Percentiles rank a stretch among this genome's conserved stretches.
Evolutionary conservation across 2,329 filamentous ascomycete genomes (phyloP).

Genomic region (Trichoderma sp.): DNA sequence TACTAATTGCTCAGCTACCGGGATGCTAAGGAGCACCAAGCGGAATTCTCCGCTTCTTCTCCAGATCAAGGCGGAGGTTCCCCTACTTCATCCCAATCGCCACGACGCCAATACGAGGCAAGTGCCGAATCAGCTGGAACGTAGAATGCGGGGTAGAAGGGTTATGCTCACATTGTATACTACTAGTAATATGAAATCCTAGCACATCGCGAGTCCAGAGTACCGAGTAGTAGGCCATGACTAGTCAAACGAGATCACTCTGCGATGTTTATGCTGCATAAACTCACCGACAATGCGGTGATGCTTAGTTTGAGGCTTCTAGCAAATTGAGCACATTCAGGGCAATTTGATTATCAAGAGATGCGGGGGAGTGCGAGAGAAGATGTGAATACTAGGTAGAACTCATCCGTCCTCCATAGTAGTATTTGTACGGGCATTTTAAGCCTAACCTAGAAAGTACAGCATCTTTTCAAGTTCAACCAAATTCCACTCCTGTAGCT

Average conservation of each 20-base stretch:
- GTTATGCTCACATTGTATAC: too few relatives aligned
- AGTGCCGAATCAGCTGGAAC: not conserved
- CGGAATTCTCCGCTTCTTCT: not conserved
- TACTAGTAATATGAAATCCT: too few relatives aligned
- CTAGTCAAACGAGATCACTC: too few relatives aligned
- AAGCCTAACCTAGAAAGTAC: too few relatives aligned
- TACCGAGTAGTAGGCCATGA: too few relatives aligned
- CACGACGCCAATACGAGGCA: not conserved
- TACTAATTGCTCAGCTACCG: not conserved
- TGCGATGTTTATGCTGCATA: not conserved
- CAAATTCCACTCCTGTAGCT: too few relatives aligned
- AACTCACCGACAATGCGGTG: not conserved
- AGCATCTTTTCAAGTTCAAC: too few relatives aligned
- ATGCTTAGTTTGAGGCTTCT: not conserved
- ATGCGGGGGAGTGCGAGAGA: too few relatives aligned
- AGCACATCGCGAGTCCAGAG: too few relatives aligned
- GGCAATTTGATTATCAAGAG: not conserved
- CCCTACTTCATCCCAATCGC: not conserved
- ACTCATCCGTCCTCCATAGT: too few relatives aligned
- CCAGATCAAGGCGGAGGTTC: not conserved
- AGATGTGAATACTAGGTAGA: too few relatives aligned
- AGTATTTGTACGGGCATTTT: too few relatives aligned
- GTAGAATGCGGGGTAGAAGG: not conserved
- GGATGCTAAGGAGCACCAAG: not conserved
- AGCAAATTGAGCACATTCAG: not conserved